These are phyloP conservation scores for Candida orba DNA, from an alignment of 805 yeast species.

Conservation along the genomic window DNA sequence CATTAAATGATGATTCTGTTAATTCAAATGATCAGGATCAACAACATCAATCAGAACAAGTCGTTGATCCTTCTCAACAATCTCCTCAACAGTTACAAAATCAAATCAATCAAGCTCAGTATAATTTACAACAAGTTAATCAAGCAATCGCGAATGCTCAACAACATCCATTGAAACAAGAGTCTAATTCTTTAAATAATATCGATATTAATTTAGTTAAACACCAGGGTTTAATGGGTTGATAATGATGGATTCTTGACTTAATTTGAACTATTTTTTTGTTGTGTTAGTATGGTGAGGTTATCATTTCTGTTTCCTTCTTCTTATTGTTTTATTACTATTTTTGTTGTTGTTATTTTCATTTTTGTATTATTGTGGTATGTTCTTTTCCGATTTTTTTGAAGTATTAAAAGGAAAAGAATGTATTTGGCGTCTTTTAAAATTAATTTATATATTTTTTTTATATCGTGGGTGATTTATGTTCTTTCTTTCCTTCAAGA, in stretches of 20 bases:
- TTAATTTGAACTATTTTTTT: not conserved
- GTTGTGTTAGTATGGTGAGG: not conserved
- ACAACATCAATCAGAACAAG: constrained; percentile 7
- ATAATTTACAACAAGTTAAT: constrained; percentile 14
- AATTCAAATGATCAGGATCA: constrained; percentile 2
- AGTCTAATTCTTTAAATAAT: constrained; percentile 18
- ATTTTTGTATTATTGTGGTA: too few species aligned
- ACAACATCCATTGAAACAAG: constrained; percentile 15
- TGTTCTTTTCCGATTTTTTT: too few species aligned
- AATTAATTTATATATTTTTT: too few species aligned
- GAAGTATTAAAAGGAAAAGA: too few species aligned
- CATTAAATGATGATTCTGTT: not conserved
- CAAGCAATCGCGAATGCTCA: constrained; percentile 23
- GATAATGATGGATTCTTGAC: not conserved
- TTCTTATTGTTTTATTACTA: not conserved
- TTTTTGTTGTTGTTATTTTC: too few species aligned
- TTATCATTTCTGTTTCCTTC: not conserved
- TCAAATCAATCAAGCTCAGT: constrained; percentile 7
- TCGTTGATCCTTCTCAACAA: constrained; percentile 7
- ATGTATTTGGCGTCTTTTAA: too few species aligned
- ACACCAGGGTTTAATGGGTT: constrained; percentile 16
- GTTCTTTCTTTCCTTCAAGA: too few species aligned
- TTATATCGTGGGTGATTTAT: too few species aligned
- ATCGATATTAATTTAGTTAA: constrained; percentile 22
- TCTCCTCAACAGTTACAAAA: constrained; percentile 6